Evolutionary conservation across 2,329 filamentous ascomycete species (phyloP), one percentile per base, ranked within the genome.

Genomic region (Stemphylium vesicarium): DNA sequence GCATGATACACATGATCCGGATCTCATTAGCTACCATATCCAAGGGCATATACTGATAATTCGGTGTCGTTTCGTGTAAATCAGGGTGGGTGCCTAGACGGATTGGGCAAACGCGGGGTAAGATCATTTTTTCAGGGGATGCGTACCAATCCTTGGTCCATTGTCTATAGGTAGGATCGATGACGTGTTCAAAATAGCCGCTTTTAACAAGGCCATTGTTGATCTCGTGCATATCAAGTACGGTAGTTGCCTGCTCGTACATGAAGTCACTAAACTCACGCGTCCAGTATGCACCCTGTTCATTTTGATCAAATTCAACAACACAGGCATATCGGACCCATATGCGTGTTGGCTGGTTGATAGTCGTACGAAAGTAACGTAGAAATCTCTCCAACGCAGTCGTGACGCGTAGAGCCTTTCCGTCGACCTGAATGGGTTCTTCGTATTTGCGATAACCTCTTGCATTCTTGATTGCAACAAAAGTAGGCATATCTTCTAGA

Each of bases 31-130:
- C 33, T 12, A 56, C 12, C 52, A 56, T 44, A 15, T 56, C 39
- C 22, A 59, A 20, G 18, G 50, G 46, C 50, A 58, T 51, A 37
- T 58, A 58, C n/a, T 41, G 46, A n/a, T 40, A 58, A 3, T 39
- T 13, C 24, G 31, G 31, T 6, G 37, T 47, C 0, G 55, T 46
- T 15, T 20, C 10, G 1, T 54, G 42, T 4, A n/a, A 38, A 10
- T 22, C 31, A 4, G 37, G 13, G 20, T 15, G 9, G 20, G 36
- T 53, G 10, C 42, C 50, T 4, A 53, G 24, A 8, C 44, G 44
- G n/a, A 47, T 29, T 3, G 44, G 44, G 11, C 35, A 47, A 6
- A 32, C 36, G 7, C 18, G 26, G 16, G 45, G 36, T 10, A 48
- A 13, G n/a, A 24, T 18, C 4, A 48, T 2, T n/a, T 33, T 15